Base-by-base conservation (phyloP, 139 green algal species). In the Chlamydomonas sp. region DNA sequence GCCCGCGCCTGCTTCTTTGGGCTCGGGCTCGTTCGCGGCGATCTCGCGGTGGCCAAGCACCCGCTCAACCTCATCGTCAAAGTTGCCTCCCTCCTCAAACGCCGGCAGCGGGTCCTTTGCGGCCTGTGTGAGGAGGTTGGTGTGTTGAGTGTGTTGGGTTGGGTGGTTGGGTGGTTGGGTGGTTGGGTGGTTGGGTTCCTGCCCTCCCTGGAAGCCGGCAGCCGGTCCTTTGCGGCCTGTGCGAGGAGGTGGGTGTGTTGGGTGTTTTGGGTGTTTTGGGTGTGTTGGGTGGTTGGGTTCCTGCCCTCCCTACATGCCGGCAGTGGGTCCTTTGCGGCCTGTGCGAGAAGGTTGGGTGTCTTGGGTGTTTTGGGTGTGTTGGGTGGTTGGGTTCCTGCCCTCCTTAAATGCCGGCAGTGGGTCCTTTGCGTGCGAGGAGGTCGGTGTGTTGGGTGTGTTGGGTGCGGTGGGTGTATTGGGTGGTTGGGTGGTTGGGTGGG, bases 31-130 rank as follows among this genome's bases (percentile, higher is more conserved):
- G 43, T 10, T 6, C 8, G 59, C 10, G 22, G 28, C 10, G 10
- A 16, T 28, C 34, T 47, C 31, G 81, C 84, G 84, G 76, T 92
- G 87, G 1, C 34, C 73, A 33, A 90, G 65, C 31, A 92, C 80
- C 10, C 78, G 63, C 38, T 92, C 87, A 10, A 92, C 79, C 69
- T 92, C 87, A 34, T 90, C 83, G 24, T 88, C 81, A 34, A 84
- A 47, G 33, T 81, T 77, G 13, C 67, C 73, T 2, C 68, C 67
- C 20, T 83, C 81, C 24, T 85, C 73, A 48, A 86, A 79, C 24
- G 77, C 73, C 36, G 83, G 67, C n/a, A 83, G 48, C 16, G 74
- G 64, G 58, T 84, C 81, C 47, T 74, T 71, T 49, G 43, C 30
- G 58, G 38, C 28, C 34, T 22, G 31, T 54, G 43, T n/a, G n/a